Conservation (phyloP, 495 filamentous ascomycete species). For the Aspergillus ostianus region DNA sequence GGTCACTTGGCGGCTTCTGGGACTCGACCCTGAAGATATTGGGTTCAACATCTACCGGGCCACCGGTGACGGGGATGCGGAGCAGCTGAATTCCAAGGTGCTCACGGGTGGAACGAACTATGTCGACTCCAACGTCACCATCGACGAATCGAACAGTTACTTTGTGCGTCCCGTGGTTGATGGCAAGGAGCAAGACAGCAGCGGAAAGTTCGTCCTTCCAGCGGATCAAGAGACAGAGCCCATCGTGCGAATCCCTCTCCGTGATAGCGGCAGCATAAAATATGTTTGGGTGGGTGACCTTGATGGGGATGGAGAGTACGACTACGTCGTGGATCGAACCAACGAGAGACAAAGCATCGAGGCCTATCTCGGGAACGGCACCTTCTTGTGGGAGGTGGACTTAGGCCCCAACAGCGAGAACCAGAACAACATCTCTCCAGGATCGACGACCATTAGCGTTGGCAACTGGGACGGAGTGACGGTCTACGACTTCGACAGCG, state of each 20-base stretch:
- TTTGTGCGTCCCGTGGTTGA: background rate
- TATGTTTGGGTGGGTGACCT: slow-evolving; percentile 13
- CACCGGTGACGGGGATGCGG: background rate
- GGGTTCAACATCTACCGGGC: slow-evolving; percentile 12
- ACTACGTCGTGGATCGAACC: slow-evolving; percentile 10
- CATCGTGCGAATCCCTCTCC: slow-evolving; percentile 3
- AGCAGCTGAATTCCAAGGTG: background rate
- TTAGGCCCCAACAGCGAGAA: slow-evolving; percentile 11
- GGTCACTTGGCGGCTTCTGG: slow-evolving; percentile 6
- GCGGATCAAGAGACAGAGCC: background rate
- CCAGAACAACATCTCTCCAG: slow-evolving; percentile 11
- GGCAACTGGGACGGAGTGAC: slow-evolving; percentile 13
- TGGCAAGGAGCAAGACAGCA: background rate
- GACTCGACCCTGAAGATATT: slow-evolving; percentile 7
- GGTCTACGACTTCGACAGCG: slow-evolving; percentile 10
- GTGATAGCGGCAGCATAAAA: background rate
- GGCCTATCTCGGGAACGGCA: slow-evolving; percentile 5
- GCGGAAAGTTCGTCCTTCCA: background rate
- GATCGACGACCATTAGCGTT: slow-evolving; percentile 1
- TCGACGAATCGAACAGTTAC: slow-evolving; percentile 4
- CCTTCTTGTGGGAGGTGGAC: slow-evolving; percentile 4
- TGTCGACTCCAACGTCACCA: slow-evolving; percentile 4
- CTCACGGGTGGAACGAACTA: slow-evolving; percentile 6
- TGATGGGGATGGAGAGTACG: slow-evolving; percentile 12
- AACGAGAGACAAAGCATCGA: slow-evolving; percentile 2